Percentiles rank a stretch among this genome's conserved stretches.
Conservation (phyloP, 495 filamentous ascomycete species). For the Oidiodendron maius region DNA sequence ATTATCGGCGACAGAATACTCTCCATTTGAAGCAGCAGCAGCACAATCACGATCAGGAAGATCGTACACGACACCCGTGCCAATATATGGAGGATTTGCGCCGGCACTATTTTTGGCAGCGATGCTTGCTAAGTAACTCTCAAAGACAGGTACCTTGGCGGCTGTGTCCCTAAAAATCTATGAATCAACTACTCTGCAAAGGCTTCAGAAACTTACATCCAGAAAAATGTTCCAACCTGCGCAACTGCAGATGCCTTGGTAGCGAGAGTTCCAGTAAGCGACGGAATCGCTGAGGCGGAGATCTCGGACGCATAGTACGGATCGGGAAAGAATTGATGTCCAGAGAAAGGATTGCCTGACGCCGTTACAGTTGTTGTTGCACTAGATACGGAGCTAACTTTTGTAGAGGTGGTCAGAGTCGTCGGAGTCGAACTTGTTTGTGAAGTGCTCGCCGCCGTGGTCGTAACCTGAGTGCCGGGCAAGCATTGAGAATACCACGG, state of each 20-base stretch:
- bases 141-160: slow-evolving; percentile 38
- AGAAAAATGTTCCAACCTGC: slow-evolving; percentile 49
- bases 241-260: slow-evolving; percentile 37
- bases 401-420: slow-evolving; percentile 10
- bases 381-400: too few species aligned
- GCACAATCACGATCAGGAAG: slow-evolving; percentile 74
- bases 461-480: not conserved
- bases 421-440: slow-evolving; percentile 3
- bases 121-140: too few species aligned
- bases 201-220: slow-evolving; percentile 42
- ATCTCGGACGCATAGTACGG: too few species aligned
- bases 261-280: too few species aligned
- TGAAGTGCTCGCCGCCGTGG: slow-evolving; percentile 1
- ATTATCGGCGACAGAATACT: too few species aligned
- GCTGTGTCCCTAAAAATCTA: slow-evolving; percentile 29
- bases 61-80: slow-evolving; percentile 61
- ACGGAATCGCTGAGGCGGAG: too few species aligned
- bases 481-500: slow-evolving; percentile 26
- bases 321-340: too few species aligned
- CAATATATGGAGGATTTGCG: slow-evolving; percentile 28
- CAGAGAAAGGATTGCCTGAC: too few species aligned
- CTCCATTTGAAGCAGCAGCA: slow-evolving; percentile 70
- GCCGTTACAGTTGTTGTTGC: not conserved
- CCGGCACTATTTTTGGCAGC: slow-evolving; percentile 38
- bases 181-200: not conserved